Percentiles rank a stretch among this genome's conserved stretches.
Conservation (phyloP, 2,329 filamentous ascomycete genomes). For the Venturia nashicola region DNA sequence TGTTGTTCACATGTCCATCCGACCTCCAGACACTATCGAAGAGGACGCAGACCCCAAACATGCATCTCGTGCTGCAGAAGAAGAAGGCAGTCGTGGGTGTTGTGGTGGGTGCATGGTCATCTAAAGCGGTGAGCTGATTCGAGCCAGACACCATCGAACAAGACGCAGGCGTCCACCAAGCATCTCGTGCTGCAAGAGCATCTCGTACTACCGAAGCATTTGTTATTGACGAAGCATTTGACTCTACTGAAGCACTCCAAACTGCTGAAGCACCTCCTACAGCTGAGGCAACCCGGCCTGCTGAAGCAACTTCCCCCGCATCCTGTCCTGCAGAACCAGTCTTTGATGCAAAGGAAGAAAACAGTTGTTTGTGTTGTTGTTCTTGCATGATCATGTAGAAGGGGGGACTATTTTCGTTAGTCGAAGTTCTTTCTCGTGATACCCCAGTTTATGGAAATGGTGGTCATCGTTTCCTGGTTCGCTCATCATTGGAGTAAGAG, state of each 20-base stretch:
- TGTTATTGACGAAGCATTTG: not conserved
- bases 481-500: not conserved
- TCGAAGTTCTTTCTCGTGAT: not conserved
- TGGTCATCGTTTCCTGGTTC: not conserved
- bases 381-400: not conserved
- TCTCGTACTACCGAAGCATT: not conserved
- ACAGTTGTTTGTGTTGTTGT: not conserved
- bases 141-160: conserved; percentile 76
- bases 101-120: not conserved
- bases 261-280: no score
- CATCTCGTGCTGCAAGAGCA: not conserved
- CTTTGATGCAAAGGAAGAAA: not conserved
- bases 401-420: not conserved
- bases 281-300: no score
- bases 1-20: conserved; percentile 89
- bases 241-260: no score
- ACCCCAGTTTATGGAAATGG: conserved; percentile 1
- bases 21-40: conserved; percentile 70
- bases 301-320: no score
- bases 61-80: not conserved
- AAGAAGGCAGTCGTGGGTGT: not conserved
- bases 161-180: conserved; percentile 39
- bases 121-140: conserved; percentile 34
- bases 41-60: conserved; percentile 48
- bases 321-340: not conserved